phyloP scores from a whole-genome alignment of 495 filamentous ascomycete species.

The Daldinia loculata region DNA sequence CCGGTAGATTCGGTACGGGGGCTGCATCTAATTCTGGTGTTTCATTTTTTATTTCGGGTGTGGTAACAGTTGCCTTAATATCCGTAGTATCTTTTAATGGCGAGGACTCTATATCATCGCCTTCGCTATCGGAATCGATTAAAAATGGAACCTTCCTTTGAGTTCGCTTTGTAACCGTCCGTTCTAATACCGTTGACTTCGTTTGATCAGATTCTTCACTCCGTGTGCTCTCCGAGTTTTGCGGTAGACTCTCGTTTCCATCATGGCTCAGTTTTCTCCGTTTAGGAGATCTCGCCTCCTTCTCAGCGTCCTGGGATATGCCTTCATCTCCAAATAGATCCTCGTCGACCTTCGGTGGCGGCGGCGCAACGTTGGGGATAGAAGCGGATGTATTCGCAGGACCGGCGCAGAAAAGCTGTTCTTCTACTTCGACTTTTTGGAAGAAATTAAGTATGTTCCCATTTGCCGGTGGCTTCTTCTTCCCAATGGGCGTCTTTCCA shows the following conservation, averaged over 20 bases:
- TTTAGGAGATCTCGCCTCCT: conserved; percentile 37
- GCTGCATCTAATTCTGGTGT: conserved; percentile 19
- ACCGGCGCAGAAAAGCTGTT: conserved; percentile 42
- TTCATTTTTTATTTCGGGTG: conserved; percentile 6
- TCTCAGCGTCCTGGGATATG: conserved; percentile 22
- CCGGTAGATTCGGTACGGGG: conserved; percentile 40
- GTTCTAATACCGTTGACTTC: conserved; percentile 1
- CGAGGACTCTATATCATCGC: conserved; percentile 48
- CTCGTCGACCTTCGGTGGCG: conserved; percentile 34
- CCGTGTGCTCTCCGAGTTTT: background rate
- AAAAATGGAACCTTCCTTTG: conserved; percentile 63
- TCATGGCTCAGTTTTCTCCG: conserved; percentile 43
- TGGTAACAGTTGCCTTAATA: background rate
- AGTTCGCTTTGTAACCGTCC: conserved; percentile 15
- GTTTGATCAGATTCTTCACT: conserved; percentile 7
- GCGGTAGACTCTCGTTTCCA: background rate
- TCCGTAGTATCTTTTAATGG: conserved; percentile 10
- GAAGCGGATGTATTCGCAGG: conserved; percentile 11
- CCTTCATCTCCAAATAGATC: conserved; percentile 37
- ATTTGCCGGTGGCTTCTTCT: conserved; percentile 59
- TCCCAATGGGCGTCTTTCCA: conserved; percentile 32
- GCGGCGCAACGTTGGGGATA: background rate
- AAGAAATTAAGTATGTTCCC: conserved; percentile 68
- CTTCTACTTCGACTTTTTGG: conserved; percentile 49
- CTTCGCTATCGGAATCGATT: conserved; percentile 74